These are phyloP conservation scores for Arthrobotrys entomopaga DNA, from an alignment of 2,329 filamentous ascomycete species.

Conservation along the genomic window DNA sequence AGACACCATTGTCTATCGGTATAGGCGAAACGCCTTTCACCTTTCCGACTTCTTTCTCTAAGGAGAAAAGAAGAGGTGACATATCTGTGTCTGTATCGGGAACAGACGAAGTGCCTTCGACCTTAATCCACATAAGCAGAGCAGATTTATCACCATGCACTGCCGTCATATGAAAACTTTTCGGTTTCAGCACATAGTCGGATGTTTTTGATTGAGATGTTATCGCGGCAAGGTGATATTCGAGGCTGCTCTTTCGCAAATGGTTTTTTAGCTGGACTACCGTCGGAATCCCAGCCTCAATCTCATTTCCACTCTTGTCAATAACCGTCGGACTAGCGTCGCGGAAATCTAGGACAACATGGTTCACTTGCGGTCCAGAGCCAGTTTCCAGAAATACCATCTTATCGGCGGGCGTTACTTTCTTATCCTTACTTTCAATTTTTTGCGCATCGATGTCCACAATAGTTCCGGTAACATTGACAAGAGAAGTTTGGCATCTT, in stretches of 20 bases:
- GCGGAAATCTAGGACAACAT: constrained; percentile 1
- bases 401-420: background rate
- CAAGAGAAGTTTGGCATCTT: constrained; percentile 1
- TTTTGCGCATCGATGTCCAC: constrained; percentile 1
- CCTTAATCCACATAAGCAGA: too few species aligned
- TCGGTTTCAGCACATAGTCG: too few species aligned
- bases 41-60: too few species aligned
- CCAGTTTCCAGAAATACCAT: background rate
- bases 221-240: background rate
- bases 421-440: constrained; percentile 1
- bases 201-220: too few species aligned
- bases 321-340: background rate
- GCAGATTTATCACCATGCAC: too few species aligned
- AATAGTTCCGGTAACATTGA: constrained; percentile 1
- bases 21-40: too few species aligned
- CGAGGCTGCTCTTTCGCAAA: constrained; percentile 1
- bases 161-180: too few species aligned
- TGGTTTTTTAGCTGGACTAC: background rate
- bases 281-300: background rate
- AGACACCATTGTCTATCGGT: too few species aligned
- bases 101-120: too few species aligned
- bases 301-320: background rate
- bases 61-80: too few species aligned
- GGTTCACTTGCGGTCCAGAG: background rate
- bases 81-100: too few species aligned